phyloP scores from a whole-genome alignment of 2,329 filamentous ascomycete species.

The Didymella glomerata region DNA sequence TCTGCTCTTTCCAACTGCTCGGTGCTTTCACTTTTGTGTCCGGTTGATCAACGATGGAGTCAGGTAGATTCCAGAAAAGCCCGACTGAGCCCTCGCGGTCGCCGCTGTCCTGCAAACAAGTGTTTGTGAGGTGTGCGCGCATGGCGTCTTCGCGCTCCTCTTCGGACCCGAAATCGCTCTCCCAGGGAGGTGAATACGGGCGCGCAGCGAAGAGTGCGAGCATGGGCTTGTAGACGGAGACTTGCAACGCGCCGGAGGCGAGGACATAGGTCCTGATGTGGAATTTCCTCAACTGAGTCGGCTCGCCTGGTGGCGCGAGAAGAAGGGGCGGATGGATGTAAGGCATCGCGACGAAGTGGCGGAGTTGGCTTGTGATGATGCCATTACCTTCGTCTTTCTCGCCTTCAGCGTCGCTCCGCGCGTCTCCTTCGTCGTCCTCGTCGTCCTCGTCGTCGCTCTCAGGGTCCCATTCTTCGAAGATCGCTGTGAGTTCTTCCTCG shows the following conservation, averaged over 20 bases:
- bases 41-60: slow-evolving; percentile 32
- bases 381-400: slow-evolving; percentile 54
- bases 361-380: slow-evolving; percentile 87
- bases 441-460: slow-evolving; percentile 71
- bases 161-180: slow-evolving; percentile 25
- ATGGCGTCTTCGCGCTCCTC: slow-evolving; percentile 57
- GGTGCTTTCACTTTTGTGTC: not conserved
- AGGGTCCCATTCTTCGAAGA: slow-evolving; percentile 92
- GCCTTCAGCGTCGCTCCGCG: slow-evolving; percentile 42
- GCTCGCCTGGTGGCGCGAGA: slow-evolving; percentile 55
- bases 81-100: slow-evolving; percentile 71
- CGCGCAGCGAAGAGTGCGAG: slow-evolving; percentile 88
- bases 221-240: slow-evolving; percentile 91
- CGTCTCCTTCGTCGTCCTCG: slow-evolving; percentile 38
- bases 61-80: slow-evolving; percentile 75
- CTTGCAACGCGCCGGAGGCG: slow-evolving; percentile 76
- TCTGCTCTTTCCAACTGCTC: slow-evolving; percentile 61
- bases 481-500: slow-evolving; percentile 80
- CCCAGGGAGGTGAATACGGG: slow-evolving; percentile 72
- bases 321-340: slow-evolving; percentile 92
- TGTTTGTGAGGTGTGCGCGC: slow-evolving; percentile 88
- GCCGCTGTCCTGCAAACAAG: slow-evolving; percentile 77
- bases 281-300: slow-evolving; percentile 74
- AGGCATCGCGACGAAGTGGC: slow-evolving; percentile 94
- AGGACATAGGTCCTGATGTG: slow-evolving; percentile 94